Base-by-base conservation (phyloP, 768 basidiomycete species). In the Polyporus arcularius region DNA sequence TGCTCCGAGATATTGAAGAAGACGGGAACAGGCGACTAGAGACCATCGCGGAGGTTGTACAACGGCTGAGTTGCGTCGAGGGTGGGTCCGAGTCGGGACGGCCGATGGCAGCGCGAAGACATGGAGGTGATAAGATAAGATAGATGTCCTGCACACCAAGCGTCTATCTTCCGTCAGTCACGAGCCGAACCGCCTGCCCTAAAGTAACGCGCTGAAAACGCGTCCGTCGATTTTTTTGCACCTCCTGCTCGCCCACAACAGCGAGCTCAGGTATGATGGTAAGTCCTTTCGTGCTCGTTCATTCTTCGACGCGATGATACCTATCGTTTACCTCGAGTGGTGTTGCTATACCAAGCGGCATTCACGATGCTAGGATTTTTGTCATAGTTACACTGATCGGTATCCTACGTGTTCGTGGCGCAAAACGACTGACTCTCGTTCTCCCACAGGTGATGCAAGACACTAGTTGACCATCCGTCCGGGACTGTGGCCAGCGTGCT, bases 361-460 rank as follows among this genome's bases (percentile, higher is more conserved):
- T 73, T 41, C 70, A 74, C 84, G 64, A 80, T 85, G 88, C 76
- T 72, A 72, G 58, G 58, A 49, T 48, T 79, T 79, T 82, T 88
- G 90, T 92, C 90, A 92, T 92, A 90, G 90, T 91, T 91, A 92
- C 90, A 87, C 90, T 91, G 90, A 92, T 83, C 80, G 78, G 82
- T 81, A 75, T 65, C 48, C 45, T 38, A 41, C 30, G 18, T 15
- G 28, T 6, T 30, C 28, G 10, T 1, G 21, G 7, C 16, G 56
- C 42, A 60, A 26, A 26, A n/a, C 40, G 18, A n/a, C 64, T 59
- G 40, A 58, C 63, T 43, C 39, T 31, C 50, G 51, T 68, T 64
- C 62, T 38, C 42, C 47, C 16, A 5, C 49, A 51, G 53, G n/a
- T 30, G 38, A 55, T 45, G 40, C 26, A 12, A 4, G 28, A 18